A percentile compares a stretch with the other conserved stretches of the same genome.
Conservation (phyloP, 2,329 filamentous ascomycete genomes). For the Botrytis fragariae region DNA sequence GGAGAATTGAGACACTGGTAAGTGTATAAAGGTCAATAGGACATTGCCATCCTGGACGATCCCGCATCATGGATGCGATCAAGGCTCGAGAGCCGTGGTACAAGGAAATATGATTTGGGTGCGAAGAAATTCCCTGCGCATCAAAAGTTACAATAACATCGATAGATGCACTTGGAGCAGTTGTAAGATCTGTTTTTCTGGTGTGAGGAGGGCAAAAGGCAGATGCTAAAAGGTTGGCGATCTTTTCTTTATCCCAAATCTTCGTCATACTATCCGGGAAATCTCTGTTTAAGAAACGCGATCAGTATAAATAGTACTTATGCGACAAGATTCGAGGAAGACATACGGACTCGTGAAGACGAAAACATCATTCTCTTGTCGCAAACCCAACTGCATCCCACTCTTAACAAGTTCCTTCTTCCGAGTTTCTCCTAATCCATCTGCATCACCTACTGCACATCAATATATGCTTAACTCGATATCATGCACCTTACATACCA, state of each 20-base stretch:
- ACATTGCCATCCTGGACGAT: constrained; percentile 61
- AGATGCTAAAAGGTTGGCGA: constrained; percentile 67
- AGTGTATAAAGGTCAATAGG: constrained; percentile 87
- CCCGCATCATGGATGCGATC: constrained; percentile 61
- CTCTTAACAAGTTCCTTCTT: constrained; percentile 82
- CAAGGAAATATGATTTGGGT: constrained; percentile 91
- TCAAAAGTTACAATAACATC: constrained; percentile 83
- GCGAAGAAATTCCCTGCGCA: constrained; percentile 72
- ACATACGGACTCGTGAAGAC: constrained; percentile 75
- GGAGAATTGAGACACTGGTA: constrained; percentile 64
- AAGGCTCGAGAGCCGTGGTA: constrained; percentile 79
- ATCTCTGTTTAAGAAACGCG: constrained; percentile 43
- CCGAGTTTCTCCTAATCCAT: constrained; percentile 79
- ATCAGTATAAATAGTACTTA: constrained; percentile 13
- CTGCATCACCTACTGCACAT: constrained; percentile 65
- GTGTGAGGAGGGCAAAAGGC: constrained; percentile 64
- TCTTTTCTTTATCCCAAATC: constrained; percentile 69
- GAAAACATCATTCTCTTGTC: constrained; percentile 73
- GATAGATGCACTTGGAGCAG: constrained; percentile 46
- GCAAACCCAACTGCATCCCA: constrained; percentile 71
- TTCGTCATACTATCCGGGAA: constrained; percentile 89
- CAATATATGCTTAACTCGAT: constrained; percentile 24
- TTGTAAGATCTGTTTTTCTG: constrained; percentile 35
- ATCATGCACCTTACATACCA: constrained; percentile 47
- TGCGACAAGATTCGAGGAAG: constrained; percentile 2